Evolutionary conservation across 129 eudicot genomes (phyloP).

Genomic region (Sambucus nigra): DNA sequence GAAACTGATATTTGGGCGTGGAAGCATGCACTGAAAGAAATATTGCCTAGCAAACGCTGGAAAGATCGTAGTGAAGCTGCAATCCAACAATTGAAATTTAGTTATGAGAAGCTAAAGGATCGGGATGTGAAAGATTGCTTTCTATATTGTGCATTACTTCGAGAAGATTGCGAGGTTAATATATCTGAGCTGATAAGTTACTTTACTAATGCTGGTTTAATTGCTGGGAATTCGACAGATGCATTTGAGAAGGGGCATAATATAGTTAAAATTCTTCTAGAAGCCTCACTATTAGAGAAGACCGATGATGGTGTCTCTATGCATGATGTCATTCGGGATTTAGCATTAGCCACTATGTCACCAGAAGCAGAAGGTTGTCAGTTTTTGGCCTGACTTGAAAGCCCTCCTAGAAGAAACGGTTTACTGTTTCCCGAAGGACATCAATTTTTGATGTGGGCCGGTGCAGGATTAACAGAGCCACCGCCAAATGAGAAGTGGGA

Average conservation of each 20-base stretch:
- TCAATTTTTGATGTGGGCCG: background rate
- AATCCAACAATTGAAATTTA: background rate
- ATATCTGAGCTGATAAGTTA: background rate
- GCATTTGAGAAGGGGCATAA: background rate
- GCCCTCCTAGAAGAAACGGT: background rate
- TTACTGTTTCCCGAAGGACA: background rate
- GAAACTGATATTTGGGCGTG: background rate
- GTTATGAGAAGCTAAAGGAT: conserved; percentile 8
- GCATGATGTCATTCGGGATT: conserved; percentile 5
- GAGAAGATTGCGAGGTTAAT: background rate
- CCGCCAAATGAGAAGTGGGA: conserved; percentile 7
- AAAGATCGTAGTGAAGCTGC: background rate
- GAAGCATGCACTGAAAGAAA: background rate
- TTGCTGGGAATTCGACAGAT: background rate
- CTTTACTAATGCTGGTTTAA: background rate
- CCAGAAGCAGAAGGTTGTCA: background rate
- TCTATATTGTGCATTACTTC: conserved; percentile 2
- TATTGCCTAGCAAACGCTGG: no score
- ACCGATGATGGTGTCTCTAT: conserved; percentile 1
- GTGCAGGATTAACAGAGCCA: background rate
- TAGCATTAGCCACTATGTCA: conserved; percentile 5
- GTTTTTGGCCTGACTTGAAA: background rate
- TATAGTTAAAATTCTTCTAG: background rate
- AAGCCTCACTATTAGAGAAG: conserved; percentile 4
- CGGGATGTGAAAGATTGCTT: conserved; percentile 3